Evolutionary conservation across 768 basidiomycete species (phyloP).

Genomic region (Hemileccinum impolitum): DNA sequence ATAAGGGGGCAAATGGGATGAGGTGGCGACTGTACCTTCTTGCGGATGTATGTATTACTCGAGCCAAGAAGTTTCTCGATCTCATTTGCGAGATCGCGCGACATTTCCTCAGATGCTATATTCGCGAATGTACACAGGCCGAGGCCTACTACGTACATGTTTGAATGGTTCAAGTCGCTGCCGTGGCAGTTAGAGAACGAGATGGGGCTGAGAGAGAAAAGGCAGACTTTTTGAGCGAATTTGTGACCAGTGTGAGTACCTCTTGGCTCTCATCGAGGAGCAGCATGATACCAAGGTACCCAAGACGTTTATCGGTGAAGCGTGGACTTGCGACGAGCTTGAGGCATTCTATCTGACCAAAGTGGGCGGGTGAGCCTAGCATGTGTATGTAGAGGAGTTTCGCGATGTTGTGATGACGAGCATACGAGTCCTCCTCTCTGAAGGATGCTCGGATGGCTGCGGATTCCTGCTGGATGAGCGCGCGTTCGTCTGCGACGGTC

Average conservation of each 20-base stretch:
- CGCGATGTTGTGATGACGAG: constrained; percentile 95
- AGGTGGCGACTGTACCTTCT: constrained; percentile 62
- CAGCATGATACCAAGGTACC: constrained; percentile 97
- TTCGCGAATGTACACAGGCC: constrained; percentile 98
- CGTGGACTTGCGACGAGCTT: constrained; percentile 93
- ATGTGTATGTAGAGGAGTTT: constrained; percentile 99
- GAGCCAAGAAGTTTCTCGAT: constrained; percentile 96
- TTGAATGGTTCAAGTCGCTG: constrained; percentile 99
- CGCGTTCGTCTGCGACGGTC: constrained; percentile 98
- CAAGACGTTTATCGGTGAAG: constrained; percentile 94
- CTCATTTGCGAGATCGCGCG: constrained; percentile 95
- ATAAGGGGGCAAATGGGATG: neutral
- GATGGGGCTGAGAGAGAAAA: neutral
- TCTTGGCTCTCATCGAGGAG: constrained; percentile 97
- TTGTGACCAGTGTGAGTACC: constrained; percentile 94
- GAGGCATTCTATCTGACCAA: constrained; percentile 97
- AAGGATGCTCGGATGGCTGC: constrained; percentile 96
- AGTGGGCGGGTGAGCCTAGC: constrained; percentile 98
- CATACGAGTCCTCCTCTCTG: constrained; percentile 93
- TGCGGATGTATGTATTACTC: constrained; percentile 97
- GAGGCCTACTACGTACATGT: constrained; percentile 97
- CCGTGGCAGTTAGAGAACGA: constrained; percentile 8
- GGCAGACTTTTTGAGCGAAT: constrained; percentile 92
- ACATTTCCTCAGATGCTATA: constrained; percentile 99
- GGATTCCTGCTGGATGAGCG: constrained; percentile 94